Conservation (phyloP, 176 grass and related monocot species). For the Phoenix roebelenii region DNA sequence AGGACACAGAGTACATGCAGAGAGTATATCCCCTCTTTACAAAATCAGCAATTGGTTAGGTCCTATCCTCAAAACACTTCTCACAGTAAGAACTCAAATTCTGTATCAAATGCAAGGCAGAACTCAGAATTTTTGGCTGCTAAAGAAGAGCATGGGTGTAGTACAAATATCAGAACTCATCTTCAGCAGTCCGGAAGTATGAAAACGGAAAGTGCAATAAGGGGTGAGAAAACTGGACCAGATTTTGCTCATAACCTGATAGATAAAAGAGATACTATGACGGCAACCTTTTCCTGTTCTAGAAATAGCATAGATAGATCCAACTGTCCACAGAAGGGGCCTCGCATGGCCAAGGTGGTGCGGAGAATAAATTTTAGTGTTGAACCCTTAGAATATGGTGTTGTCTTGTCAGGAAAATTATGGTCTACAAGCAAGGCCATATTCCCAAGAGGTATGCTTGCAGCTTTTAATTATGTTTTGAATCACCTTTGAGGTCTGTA, state of each 20-base stretch:
- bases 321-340: constrained; percentile 46
- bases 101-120: background rate
- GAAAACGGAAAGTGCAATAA: background rate
- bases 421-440: constrained; percentile 75
- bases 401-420: constrained; percentile 48
- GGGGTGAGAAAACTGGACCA: background rate
- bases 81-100: background rate
- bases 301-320: constrained; percentile 3
- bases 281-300: constrained; percentile 1
- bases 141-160: constrained; percentile 12
- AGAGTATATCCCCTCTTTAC: background rate
- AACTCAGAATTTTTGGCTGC: background rate
- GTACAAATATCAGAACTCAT: background rate
- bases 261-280: constrained; percentile 6
- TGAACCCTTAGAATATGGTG: constrained; percentile 79
- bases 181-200: background rate
- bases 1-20: background rate
- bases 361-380: constrained; percentile 59
- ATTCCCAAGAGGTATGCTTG: constrained; percentile 79
- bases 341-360: constrained; percentile 79
- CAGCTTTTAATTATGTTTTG: background rate
- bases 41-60: background rate
- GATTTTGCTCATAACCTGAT: background rate
- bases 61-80: background rate
- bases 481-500: too few relatives aligned